Base-by-base conservation (phyloP, 2,329 filamentous ascomycete genomes). In the Cytospora chrysosperma region DNA sequence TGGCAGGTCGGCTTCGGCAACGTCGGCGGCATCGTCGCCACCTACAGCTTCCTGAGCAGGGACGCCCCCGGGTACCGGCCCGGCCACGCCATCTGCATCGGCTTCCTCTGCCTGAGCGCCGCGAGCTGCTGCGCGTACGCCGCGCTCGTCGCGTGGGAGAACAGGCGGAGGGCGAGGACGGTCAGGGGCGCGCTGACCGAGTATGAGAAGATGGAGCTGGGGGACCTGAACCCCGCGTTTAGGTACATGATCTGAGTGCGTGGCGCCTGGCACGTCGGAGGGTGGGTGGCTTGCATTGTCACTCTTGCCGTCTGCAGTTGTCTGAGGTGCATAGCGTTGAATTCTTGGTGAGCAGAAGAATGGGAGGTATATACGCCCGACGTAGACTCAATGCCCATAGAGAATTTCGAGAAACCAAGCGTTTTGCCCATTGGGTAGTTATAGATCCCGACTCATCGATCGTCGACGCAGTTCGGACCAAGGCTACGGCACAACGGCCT, bases 1-100 rank as follows among this genome's bases (percentile, higher is more conserved):
- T 93, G 88, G 88, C 90, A 93, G 73, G 81, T 93, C 51, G 88
- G 88, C 0, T 92, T 93, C 68, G 90, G 90, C 13, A 93, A 93
- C 70, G 86, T 92, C 43, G 90, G 90, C 50, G 91, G 90, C 28
- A 92, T 93, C 70, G 88, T 93, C 65, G 83, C 90, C 15, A 91
- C 90, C 0, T 93, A 87, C 75, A 79, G 85, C 1, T 92, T 92
- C 74, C 71, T 90, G 21, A 72, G 77, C 27, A 82, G 79, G 59
- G 92, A 97, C 72, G 84, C 84, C 2, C 91, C 91, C 0, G 73
- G 76, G 53, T 96, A 89, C 75, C 83, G 79, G 8, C 86, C 82
- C 0, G 93, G 93, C 0, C 96, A 95, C 75, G 83, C 82, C 60
- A 92, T 97, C 67, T 89, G 87, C 71, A 81, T 96, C 6, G 86